Conservation (phyloP, 148 eudicot species). For the Chenopodium berlandieri region DNA sequence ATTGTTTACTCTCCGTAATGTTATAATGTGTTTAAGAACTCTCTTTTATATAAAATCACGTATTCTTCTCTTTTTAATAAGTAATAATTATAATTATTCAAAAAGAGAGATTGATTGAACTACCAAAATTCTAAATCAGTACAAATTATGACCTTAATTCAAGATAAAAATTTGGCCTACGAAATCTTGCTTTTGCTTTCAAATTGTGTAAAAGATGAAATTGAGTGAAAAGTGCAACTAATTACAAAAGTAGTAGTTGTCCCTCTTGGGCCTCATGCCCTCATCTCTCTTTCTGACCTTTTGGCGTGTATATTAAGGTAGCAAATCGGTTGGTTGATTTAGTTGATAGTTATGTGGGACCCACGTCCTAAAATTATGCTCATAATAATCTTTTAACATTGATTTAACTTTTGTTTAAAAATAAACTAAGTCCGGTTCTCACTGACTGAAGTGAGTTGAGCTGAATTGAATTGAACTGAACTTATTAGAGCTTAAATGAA, state of each 20-base stretch:
- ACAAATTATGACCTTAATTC: neutral
- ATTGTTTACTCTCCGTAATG: no score
- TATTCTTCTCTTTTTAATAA: no score
- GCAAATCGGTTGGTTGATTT: constrained; percentile 14
- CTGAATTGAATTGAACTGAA: no score
- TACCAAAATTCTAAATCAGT: neutral
- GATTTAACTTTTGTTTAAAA: no score
- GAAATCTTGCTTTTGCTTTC: constrained; percentile 28
- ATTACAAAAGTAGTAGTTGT: constrained; percentile 10
- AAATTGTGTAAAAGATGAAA: constrained; percentile 22
- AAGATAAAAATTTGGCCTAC: constrained; percentile 22
- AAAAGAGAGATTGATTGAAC: no score
- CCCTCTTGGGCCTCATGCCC: neutral
- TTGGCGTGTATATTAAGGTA: constrained; percentile 32
- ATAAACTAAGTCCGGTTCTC: no score
- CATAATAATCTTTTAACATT: neutral
- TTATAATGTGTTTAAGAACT: no score
- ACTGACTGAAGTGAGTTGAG: no score
- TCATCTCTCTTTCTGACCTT: constrained; percentile 7
- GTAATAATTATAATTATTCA: no score
- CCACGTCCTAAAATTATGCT: neutral
- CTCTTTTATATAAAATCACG: no score
- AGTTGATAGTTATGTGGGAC: constrained; percentile 7
- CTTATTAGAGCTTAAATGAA: no score
- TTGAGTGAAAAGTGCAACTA: constrained; percentile 31